Base-by-base conservation (phyloP, 805 yeast genomes). In the Metschnikowia drakensbergensis region DNA sequence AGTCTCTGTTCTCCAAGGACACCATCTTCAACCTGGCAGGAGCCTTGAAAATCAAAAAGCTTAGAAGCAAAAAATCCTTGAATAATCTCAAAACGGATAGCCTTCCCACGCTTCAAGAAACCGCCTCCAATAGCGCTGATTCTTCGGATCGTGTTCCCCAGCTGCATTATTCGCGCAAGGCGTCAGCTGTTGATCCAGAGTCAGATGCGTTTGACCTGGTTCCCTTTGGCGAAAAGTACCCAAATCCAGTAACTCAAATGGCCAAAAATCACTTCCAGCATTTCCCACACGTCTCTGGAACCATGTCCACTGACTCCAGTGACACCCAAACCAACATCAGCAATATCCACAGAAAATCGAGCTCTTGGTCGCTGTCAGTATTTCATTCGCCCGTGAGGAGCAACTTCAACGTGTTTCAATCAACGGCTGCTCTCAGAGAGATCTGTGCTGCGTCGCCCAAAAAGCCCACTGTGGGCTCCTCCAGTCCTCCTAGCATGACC, bases 31-130 rank as follows among this genome's bases (percentile, higher is more conserved):
- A 37, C 17, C 28, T 40, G 43, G 23, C 43, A 2, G 39, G 41
- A n/a, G 33, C 49, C 9, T 42, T 27, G 45, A 40, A 26, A 23
- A 42, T 42, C 26, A 42, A 42, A 27, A 42, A 42, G 32, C 45
- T 42, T 17, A 32, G 45, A 26, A 33, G 38, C 27, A 42, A 42
- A 26, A 42, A 42, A 27, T 42, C 45, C 8, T 8, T 42, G 4
- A 32, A n/a, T n/a, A 25, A 30, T 13, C 22, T 23, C 6, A 42
- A 42, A 17, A 13, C 22, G 7, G 45, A 42, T 6, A 33, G 38
- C 11, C 45, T 42, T 6, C 45, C 45, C 31, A 42, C 45, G 25
- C 45, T 42, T 26, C 37, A 42, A 25, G 45, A 42, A 34, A 26
- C 37, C 6, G 10, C 23, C 13, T 42, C 45, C 8, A 32, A 33